Percentiles rank a stretch among this genome's conserved stretches.
phyloP scores from a whole-genome alignment of 768 basidiomycete genomes.

The Calvatia gigantea region DNA sequence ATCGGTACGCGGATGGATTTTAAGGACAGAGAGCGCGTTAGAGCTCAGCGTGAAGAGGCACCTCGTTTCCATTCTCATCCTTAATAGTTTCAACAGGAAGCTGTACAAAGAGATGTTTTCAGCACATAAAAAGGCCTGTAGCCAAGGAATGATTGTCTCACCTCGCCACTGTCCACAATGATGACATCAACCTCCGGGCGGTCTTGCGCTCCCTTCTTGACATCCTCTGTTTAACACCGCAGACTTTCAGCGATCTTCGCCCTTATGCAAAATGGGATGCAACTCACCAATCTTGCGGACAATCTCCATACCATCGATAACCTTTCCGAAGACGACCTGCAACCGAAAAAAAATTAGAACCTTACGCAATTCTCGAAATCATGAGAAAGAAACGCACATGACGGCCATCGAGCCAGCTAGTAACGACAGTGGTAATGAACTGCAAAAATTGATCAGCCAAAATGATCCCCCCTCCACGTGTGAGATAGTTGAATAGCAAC shows the following conservation, averaged over 20 bases:
- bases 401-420: constrained; percentile 87
- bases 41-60: constrained; percentile 94
- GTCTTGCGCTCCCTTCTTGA: constrained; percentile 66
- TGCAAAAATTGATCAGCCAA: constrained; percentile 28
- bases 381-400: constrained; percentile 49
- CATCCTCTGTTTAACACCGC: constrained; percentile 53
- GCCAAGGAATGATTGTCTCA: constrained; percentile 26
- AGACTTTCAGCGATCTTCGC: background rate
- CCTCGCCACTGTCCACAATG: constrained; percentile 89
- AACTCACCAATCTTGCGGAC: constrained; percentile 67
- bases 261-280: background rate
- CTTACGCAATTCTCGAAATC: background rate
- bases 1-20: constrained; percentile 43
- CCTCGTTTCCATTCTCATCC: constrained; percentile 76
- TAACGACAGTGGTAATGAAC: constrained; percentile 91
- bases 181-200: constrained; percentile 73
- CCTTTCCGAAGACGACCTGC: constrained; percentile 90
- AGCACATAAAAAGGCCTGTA: background rate
- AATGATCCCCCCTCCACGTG: background rate
- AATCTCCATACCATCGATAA: constrained; percentile 91
- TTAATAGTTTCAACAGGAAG: constrained; percentile 48
- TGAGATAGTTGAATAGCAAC: constrained; percentile 20
- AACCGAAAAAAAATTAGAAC: background rate
- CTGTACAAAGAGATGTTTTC: constrained; percentile 29
- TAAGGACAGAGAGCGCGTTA: constrained; percentile 46